These are phyloP conservation scores for Aspergillus bertholletiae DNA, from an alignment of 495 filamentous ascomycete genomes.

Conservation along the genomic window DNA sequence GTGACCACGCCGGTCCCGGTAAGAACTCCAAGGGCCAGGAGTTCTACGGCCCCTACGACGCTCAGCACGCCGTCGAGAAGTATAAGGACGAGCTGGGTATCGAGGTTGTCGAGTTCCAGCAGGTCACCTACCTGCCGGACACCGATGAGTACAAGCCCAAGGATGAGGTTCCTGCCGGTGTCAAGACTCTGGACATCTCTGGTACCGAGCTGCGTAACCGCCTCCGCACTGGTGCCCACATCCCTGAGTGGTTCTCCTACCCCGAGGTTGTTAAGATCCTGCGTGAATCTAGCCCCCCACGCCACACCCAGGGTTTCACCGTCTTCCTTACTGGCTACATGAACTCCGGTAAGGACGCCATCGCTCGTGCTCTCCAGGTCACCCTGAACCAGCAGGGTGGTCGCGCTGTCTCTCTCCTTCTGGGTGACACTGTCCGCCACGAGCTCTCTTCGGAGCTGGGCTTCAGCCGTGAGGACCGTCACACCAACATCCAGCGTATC, in stretches of 20 bases:
- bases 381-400: conserved; percentile 98
- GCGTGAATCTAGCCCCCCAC: conserved; percentile 87
- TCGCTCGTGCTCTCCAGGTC: conserved; percentile 92
- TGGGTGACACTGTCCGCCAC: conserved; percentile 90
- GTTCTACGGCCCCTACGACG: conserved; percentile 98
- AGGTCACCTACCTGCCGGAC: conserved; percentile 98
- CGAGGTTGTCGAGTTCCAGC: conserved; percentile 98
- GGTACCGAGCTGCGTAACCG: conserved; percentile 92
- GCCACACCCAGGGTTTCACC: conserved; percentile 90
- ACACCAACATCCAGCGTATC: conserved; percentile 94
- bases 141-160: conserved; percentile 92
- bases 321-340: conserved; percentile 96
- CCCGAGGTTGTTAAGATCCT: conserved; percentile 96
- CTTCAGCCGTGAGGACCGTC: conserved; percentile 89
- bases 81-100: conserved; percentile 95
- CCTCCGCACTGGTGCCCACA: conserved; percentile 84
- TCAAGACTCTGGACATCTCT: conserved; percentile 93
- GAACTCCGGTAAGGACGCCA: conserved; percentile 94
- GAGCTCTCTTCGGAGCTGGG: conserved; percentile 94
- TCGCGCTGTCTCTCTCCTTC: conserved; percentile 84
- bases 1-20: conserved; percentile 95
- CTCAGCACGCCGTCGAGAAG: conserved; percentile 96
- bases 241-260: conserved; percentile 99
- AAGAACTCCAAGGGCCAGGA: conserved; percentile 95
- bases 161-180: conserved; percentile 78